Percentiles rank a stretch among this genome's conserved stretches.
These are phyloP conservation scores for Alternaria ventricosa DNA, from an alignment of 2,329 filamentous ascomycete genomes.

Conservation along the genomic window DNA sequence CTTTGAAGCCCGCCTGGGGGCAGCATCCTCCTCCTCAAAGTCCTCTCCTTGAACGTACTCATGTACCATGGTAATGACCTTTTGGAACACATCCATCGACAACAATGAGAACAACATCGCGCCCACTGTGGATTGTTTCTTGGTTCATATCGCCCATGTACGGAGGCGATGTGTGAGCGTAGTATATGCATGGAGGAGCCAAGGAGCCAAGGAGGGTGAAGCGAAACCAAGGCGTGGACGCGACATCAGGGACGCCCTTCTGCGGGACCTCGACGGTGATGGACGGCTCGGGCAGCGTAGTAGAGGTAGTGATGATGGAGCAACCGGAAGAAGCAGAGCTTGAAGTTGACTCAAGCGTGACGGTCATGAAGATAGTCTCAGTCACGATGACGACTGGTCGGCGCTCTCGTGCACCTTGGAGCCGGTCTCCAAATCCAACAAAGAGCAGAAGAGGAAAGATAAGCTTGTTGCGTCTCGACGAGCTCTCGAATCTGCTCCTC, in stretches of 20 bases:
- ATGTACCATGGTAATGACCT: not conserved
- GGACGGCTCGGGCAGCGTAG: not conserved
- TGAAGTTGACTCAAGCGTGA: not conserved
- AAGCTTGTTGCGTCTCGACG: constrained; percentile 64
- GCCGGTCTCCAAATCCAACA: constrained; percentile 85
- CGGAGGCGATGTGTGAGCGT: not conserved
- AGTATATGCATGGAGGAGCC: not conserved
- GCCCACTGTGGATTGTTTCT: not conserved
- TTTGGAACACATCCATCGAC: not conserved
- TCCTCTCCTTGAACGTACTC: not conserved
- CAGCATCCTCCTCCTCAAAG: not conserved
- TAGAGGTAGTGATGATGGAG: fast-evolving
- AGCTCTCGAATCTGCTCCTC: constrained; percentile 94
- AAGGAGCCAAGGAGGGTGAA: not conserved
- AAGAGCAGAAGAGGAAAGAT: not conserved
- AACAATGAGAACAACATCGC: not conserved
- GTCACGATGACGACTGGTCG: constrained; percentile 65
- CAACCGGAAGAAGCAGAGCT: not conserved
- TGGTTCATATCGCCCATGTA: not conserved
- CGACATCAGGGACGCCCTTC: not conserved
- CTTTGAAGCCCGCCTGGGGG: not conserved
- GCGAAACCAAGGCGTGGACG: not conserved
- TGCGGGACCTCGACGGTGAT: not conserved
- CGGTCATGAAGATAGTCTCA: not conserved
- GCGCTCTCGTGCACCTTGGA: constrained; percentile 98